Conservation (phyloP, 169 alveolate genomes). For the Cryptosporidium sp. region DNA sequence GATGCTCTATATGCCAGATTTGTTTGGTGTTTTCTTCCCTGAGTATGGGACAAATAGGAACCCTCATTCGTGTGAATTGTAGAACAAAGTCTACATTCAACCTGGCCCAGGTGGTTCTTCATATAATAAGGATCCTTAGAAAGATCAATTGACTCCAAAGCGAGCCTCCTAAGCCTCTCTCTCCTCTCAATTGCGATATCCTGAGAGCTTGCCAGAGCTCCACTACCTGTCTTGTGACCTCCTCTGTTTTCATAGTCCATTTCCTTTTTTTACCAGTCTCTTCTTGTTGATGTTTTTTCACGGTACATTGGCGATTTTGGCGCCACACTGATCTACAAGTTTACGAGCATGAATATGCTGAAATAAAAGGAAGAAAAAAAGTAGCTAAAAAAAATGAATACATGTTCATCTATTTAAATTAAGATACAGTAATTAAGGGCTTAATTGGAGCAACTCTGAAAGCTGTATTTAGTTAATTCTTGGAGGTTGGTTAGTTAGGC, state of each 20-base stretch:
- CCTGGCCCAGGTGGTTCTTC: constrained; percentile 90
- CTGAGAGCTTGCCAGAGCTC: constrained; percentile 96
- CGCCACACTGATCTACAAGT: constrained; percentile 15
- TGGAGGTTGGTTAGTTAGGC: not conserved
- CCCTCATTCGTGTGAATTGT: constrained; percentile 98
- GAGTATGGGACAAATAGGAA: constrained; percentile 97
- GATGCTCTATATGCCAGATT: constrained; percentile 95
- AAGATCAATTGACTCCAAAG: constrained; percentile 94
- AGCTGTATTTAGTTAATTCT: not conserved
- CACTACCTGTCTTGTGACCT: constrained; percentile 97
- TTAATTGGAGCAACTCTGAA: not conserved
- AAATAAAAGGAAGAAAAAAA: constrained; percentile 3
- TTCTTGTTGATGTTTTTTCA: not conserved
- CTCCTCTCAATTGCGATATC: constrained; percentile 94
- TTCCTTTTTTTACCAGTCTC: constrained; percentile 23
- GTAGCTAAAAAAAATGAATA: not conserved
- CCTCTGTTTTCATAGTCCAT: constrained; percentile 97
- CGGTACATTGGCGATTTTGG: constrained; percentile 7
- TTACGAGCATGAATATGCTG: constrained; percentile 25
- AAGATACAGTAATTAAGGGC: not conserved
- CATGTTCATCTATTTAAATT: not conserved
- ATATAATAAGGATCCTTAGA: constrained; percentile 90
- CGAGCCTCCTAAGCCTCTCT: constrained; percentile 94
- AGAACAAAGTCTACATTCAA: constrained; percentile 94
- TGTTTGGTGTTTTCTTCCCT: constrained; percentile 96